Base-by-base conservation (phyloP, 1,284 basidiomycete species). In the Leccinum cinnamomeum region DNA sequence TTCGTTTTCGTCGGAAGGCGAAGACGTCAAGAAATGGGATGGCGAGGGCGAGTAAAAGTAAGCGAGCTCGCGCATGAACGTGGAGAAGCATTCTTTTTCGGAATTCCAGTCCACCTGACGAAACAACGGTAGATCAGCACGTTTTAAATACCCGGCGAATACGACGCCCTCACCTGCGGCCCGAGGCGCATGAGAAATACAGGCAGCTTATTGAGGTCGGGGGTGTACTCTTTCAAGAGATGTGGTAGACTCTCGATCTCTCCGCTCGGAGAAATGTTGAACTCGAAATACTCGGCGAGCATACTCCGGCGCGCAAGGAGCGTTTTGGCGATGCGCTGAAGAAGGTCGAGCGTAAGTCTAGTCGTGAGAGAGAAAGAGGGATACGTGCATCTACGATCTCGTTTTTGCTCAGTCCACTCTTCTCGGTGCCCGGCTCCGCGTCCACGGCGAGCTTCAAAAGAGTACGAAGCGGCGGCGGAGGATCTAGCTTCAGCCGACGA, bases 231-330 rank as follows among this genome's bases (percentile, higher is more conserved):
- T 54, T 86, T 84, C 39, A 98, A 80, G 3, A 99, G 78, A 51
- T 94, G 79, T 0, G 97, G 97, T 5, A 99, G 72, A 58, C 84
- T 87, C 64, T 89, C 83, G 5, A 98, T 78, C 11, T 80, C 75
- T 0, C 92, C 94, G 0, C 84, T 77, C 0, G 81, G 78, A 3
- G 83, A 82, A 61, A 98, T 88, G 44, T 79, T 76, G 20, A 99
- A 75, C 0, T 88, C 91, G 72, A 98, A 99, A 77, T 99, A 98
- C 69, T 98, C 97, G 8, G 87, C 79, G 1, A 99, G 79, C 96
- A 99, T 98, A 11, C 91, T 91, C 4, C 90, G 83, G 14, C 85
- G 84, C 1, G 76, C 69, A 61, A 85, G 78, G 7, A 93, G 73
- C 10, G 83, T 83, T 18, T 81, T 76, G 8, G 81, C 74, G 53